Conservation (phyloP, 2,329 filamentous ascomycete species). For the Aspergillus tanneri region DNA sequence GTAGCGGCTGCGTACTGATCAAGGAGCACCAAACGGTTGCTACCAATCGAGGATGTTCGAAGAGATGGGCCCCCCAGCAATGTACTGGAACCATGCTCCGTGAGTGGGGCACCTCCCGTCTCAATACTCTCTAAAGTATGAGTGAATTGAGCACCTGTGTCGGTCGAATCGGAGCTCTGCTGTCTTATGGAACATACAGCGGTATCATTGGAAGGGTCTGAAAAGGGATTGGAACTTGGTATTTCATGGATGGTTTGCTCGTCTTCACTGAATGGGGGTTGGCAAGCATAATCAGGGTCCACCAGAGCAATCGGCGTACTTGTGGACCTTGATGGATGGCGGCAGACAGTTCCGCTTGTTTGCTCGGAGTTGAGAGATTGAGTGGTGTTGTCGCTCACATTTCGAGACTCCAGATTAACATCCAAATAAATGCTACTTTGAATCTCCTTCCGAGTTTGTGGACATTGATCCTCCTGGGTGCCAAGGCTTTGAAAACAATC, state of each 20-base stretch:
- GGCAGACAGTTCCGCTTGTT: constrained; percentile 36
- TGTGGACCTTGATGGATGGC: constrained; percentile 31
- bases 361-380: constrained; percentile 33
- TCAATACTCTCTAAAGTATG: constrained; percentile 1
- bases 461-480: neutral
- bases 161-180: constrained; percentile 18
- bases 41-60: constrained; percentile 22
- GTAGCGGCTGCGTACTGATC: constrained; percentile 26
- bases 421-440: neutral
- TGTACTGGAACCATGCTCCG: constrained; percentile 9
- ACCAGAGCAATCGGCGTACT: constrained; percentile 23
- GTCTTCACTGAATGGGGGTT: constrained; percentile 19
- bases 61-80: constrained; percentile 23
- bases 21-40: constrained; percentile 22
- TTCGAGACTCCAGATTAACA: constrained; percentile 22
- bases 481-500: neutral
- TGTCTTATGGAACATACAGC: constrained; percentile 10
- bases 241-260: constrained; percentile 11
- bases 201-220: constrained; percentile 4
- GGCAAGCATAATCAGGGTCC: constrained; percentile 12
- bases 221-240: constrained; percentile 14
- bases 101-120: constrained; percentile 13
- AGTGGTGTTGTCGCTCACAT: constrained; percentile 34
- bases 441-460: neutral
- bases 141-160: constrained; percentile 5